phyloP scores from a whole-genome alignment of 805 yeast genomes.

The Kodamaea leandrae region DNA sequence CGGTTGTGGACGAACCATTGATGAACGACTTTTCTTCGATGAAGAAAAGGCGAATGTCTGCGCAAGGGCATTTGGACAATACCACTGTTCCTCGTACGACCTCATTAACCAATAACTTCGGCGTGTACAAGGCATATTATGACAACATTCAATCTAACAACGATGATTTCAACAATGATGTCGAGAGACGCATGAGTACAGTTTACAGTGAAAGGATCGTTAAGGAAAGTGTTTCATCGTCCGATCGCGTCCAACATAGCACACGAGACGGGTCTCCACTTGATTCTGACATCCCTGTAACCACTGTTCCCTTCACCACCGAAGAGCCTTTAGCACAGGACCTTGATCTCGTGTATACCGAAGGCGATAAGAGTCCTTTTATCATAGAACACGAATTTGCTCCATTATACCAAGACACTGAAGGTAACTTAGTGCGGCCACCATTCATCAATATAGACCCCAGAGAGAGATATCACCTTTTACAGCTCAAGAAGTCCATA shows the following conservation, averaged over 20 bases:
- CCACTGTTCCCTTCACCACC: not conserved
- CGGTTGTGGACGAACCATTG: conserved; percentile 17
- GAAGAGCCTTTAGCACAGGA: conserved; percentile 6
- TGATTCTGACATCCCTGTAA: not conserved
- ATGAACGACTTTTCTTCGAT: conserved; percentile 23
- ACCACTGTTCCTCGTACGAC: conserved; percentile 28
- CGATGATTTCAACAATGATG: conserved; percentile 21
- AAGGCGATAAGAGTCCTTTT: conserved; percentile 12
- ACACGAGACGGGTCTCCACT: conserved; percentile 7
- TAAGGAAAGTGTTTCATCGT: conserved; percentile 13
- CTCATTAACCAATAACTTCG: conserved; percentile 14
- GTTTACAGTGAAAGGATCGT: conserved; percentile 16
- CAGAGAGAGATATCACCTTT: conserved; percentile 39
- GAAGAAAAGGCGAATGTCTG: conserved; percentile 29
- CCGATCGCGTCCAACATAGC: not conserved
- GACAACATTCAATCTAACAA: conserved; percentile 17
- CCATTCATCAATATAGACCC: conserved; percentile 46
- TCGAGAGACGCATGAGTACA: conserved; percentile 29
- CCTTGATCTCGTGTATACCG: conserved; percentile 1
- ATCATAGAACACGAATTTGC: conserved; percentile 33
- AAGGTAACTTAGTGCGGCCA: conserved; percentile 41
- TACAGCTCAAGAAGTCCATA: conserved; percentile 38
- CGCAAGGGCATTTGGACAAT: conserved; percentile 17
- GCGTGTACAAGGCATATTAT: conserved; percentile 20
- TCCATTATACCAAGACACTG: conserved; percentile 33